Evolutionary conservation across 371 early-diverging fungal genomes (phyloP).

Genomic region (Chytridium lagenaria): DNA sequence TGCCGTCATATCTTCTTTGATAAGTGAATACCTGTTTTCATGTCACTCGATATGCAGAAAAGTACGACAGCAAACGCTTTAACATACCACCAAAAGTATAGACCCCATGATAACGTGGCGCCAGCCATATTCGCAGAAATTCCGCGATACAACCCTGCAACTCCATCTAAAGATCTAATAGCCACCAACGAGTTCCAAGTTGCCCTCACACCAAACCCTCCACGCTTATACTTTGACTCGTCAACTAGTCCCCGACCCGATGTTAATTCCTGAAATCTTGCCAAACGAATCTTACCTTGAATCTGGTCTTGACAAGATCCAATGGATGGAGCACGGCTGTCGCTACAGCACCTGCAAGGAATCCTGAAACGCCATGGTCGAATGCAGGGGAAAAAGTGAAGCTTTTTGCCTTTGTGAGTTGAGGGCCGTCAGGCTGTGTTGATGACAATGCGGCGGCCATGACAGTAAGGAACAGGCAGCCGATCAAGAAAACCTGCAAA

Average conservation of each 20-base stretch:
- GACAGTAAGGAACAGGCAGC: no score
- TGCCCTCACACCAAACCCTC: slow-evolving; percentile 30
- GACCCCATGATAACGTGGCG: slow-evolving; percentile 91
- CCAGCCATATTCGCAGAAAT: slow-evolving; percentile 90
- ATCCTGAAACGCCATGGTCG: slow-evolving; percentile 92
- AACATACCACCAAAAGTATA: slow-evolving; percentile 90
- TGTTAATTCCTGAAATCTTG: neutral
- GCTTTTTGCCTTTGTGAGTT: no score
- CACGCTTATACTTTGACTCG: slow-evolving; percentile 25
- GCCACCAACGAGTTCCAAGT: slow-evolving; percentile 21
- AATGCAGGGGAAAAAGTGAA: slow-evolving; percentile 30
- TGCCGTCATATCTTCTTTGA: slow-evolving; percentile 73
- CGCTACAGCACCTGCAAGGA: slow-evolving; percentile 82
- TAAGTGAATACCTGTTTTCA: slow-evolving; percentile 70
- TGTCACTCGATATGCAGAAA: no score
- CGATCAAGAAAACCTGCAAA: no score
- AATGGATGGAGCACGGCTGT: slow-evolving; percentile 89
- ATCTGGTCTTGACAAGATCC: slow-evolving; percentile 88
- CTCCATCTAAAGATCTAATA: slow-evolving; percentile 38
- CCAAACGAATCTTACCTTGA: slow-evolving; percentile 65
- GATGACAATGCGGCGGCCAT: no score
- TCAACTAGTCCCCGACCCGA: slow-evolving; percentile 28
- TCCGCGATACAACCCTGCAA: slow-evolving; percentile 87
- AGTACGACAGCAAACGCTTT: no score
- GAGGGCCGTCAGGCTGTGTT: no score